Evolutionary conservation across 192 early-diverging fungal species (phyloP), one percentile per base, ranked within the genome.

Genomic region (Backusella parvicylindrica): DNA sequence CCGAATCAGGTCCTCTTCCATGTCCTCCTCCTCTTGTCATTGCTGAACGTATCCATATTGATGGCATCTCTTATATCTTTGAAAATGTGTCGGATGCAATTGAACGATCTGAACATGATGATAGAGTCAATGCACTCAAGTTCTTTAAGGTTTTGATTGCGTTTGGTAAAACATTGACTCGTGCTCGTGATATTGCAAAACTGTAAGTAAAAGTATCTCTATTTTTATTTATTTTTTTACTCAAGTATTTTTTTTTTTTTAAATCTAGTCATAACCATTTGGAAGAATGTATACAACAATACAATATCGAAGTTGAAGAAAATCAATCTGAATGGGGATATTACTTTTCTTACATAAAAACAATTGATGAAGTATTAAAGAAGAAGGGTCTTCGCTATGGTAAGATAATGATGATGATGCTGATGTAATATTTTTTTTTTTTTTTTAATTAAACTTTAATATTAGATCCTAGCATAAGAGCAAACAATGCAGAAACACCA

Each of bases 131-230:
- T 28, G 70, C 60, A 18, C 68, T 85, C 43, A 80, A 83, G 50
- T 89, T 86, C 65, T 89, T 89, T 77, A 84, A 85, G 41, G 21
- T 84, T 5, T 71, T 89, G 18, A 36, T 70, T 4, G 36, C 78
- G 16, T 81, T 89, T 66, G 74, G 80, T 1, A 78, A 81, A 43
- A 71, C 77, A 2, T 49, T 84, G 2, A 79, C 72, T 0, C 56
- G 77, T 21, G 70, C 73, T 15, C 32, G 60, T 66, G 83, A 84
- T 77, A 79, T 81, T 13, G 72, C 76, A 1, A 70, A 72, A 21
- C 80, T 87, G 84, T 86, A 82, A 86, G 83, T 72, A 5, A 6
- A 72, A 16, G 6, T 74, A 12, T 71, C 0, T 41, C 43, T 49
- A 47, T 56, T 12, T 41, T 28, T 75, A 70, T 37, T n/a, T 50